phyloP scores from a whole-genome alignment of 2,329 filamentous ascomycete species.

The Podosphaera fusca region DNA sequence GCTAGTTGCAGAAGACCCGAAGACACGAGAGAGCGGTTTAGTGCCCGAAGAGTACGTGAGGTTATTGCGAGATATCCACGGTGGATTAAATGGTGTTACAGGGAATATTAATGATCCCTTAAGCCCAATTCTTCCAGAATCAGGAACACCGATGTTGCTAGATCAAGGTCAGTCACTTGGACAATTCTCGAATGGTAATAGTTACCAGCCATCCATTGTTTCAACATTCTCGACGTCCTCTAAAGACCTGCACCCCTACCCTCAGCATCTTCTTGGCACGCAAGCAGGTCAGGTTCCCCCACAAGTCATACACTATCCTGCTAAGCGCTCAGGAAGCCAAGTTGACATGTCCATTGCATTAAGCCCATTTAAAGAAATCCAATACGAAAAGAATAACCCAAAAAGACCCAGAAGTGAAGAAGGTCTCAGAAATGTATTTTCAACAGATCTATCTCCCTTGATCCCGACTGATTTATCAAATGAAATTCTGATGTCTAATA shows the following conservation, averaged over 20 bases:
- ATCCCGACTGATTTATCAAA: no score
- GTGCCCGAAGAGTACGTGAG: conserved; percentile 95
- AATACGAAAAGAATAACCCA: conserved; percentile 8
- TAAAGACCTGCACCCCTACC: conserved; percentile 45
- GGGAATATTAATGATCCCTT: conserved; percentile 30
- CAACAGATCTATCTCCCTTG: no score
- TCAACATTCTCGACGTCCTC: conserved; percentile 49
- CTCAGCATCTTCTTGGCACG: conserved; percentile 37
- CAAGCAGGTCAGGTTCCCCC: conserved; percentile 39
- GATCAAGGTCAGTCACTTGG: conserved; percentile 27
- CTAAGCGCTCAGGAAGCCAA: conserved; percentile 42
- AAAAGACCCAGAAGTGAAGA: conserved; percentile 9
- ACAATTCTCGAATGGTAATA: conserved; percentile 28
- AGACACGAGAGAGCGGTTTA: conserved; percentile 78
- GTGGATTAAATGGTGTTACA: conserved; percentile 54
- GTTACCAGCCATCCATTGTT: conserved; percentile 44
- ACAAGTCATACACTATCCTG: conserved; percentile 44
- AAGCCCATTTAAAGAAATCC: conserved; percentile 10
- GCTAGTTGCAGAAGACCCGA: conserved; percentile 90
- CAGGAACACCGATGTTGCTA: conserved; percentile 36
- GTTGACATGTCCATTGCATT: conserved; percentile 36
- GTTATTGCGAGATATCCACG: conserved; percentile 77
- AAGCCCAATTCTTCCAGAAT: conserved; percentile 26
- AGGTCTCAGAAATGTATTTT: conserved; percentile 3
- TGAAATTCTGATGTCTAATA: no score